Evolutionary conservation across 768 basidiomycete genomes (phyloP), one percentile per base, ranked within the genome.

Genomic region (Mycena maculata): DNA sequence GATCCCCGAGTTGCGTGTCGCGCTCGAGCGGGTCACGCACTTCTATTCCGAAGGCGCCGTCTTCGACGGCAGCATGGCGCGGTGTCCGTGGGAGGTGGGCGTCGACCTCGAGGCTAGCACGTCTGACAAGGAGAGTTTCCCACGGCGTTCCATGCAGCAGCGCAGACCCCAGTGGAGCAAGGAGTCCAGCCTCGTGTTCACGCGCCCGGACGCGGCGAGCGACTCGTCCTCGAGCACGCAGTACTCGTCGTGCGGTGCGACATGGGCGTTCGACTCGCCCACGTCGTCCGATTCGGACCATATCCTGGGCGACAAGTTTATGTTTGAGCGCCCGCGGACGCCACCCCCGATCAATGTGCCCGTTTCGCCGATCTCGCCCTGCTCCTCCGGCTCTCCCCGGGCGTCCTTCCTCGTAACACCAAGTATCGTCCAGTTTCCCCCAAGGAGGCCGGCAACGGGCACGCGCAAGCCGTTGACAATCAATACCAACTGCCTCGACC

Each of bases 11-110:
- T 79, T 93, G 58, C 87, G 90, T 33, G 75, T 81, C 42, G 86
- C 85, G 33, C 81, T 93, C 65, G 82, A 86, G 69, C 80, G 81
- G 15, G 82, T 93, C 44, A 78, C 82, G 44, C 86, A 81, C 64
- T 93, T 94, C 77, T 94, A 94, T 71, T 87, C 89, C 6, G 85
- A 87, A n/a, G 89, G 87, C 64, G 92, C 88, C 50, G 82, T 93
- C 62, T 92, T 93, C 69, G 92, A 93, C 74, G 92, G 91, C 50
- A 92, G 90, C 74, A 89, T 93, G 82, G 92, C 92, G 31, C 85
- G 89, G 44, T 92, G 91, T 69, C 83, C 88, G 7, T 93, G 92
- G 91, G 92, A 94, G 77, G 87, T 85, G n/a, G 88, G 87, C 48
- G 80, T 87, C 70, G 83, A 87, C 54, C 81, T 82, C 28, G 84